Conservation (phyloP, 2,329 filamentous ascomycete species). For the Rutstroemia sp. region DNA sequence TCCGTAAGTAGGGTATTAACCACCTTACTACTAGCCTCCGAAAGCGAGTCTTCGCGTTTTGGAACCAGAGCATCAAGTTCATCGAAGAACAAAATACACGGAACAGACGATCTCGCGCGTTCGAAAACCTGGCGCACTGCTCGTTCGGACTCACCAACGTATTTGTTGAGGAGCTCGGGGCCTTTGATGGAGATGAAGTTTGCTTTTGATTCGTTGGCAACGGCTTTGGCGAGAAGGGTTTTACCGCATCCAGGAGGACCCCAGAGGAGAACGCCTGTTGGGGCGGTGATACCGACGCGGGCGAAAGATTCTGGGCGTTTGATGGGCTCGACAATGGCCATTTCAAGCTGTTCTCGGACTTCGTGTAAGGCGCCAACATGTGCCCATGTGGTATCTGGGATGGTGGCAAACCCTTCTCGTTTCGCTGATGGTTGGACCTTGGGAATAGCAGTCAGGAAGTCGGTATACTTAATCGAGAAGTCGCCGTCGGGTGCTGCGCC, state of each 20-base stretch:
- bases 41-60: slow-evolving; percentile 67
- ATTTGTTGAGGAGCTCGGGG: slow-evolving; percentile 94
- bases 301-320: slow-evolving; percentile 70
- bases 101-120: slow-evolving; percentile 75
- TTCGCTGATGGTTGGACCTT: slow-evolving; percentile 74
- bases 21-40: slow-evolving; percentile 78
- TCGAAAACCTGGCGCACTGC: slow-evolving; percentile 88
- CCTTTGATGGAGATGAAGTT: slow-evolving; percentile 99
- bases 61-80: slow-evolving; percentile 92
- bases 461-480: slow-evolving; percentile 52
- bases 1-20: slow-evolving; percentile 95
- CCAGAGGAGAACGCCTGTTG: slow-evolving; percentile 88
- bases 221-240: slow-evolving; percentile 90
- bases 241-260: slow-evolving; percentile 96
- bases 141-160: slow-evolving; percentile 91
- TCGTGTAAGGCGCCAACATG: slow-evolving; percentile 79
- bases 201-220: slow-evolving; percentile 89
- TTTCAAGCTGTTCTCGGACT: slow-evolving; percentile 75
- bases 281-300: slow-evolving; percentile 68
- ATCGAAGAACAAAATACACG: slow-evolving; percentile 97
- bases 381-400: slow-evolving; percentile 87
- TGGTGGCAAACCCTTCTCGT: slow-evolving; percentile 89
- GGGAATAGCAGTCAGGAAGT: slow-evolving; percentile 70
- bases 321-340: slow-evolving; percentile 87
- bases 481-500: slow-evolving; percentile 44